phyloP scores from a whole-genome alignment of 768 basidiomycete species.

The Mrakia frigida region DNA sequence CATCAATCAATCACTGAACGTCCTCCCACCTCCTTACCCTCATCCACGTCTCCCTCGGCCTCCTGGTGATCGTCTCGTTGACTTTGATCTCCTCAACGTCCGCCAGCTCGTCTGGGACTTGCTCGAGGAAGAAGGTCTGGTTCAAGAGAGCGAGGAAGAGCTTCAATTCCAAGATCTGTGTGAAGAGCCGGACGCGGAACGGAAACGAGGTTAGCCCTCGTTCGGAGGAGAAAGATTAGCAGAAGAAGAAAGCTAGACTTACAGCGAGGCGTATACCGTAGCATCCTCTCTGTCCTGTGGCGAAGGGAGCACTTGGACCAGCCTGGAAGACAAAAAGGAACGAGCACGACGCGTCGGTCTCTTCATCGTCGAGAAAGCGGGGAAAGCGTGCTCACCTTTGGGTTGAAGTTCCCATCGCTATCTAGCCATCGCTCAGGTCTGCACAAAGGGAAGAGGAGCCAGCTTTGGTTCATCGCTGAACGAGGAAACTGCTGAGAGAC shows the following conservation, averaged over 20 bases:
- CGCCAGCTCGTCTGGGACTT: not conserved
- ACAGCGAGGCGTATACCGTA: not conserved
- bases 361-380: no score
- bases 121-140: not conserved
- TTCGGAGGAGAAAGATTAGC: not conserved
- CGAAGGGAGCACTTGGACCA: slow-evolving; percentile 5
- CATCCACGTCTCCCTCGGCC: slow-evolving; percentile 3
- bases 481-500: not conserved
- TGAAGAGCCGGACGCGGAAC: not conserved
- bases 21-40: slow-evolving; percentile 14
- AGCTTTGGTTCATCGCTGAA: not conserved
- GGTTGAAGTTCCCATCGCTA: not conserved
- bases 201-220: not conserved
- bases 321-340: not conserved
- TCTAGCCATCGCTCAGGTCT: slow-evolving; percentile 6
- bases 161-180: slow-evolving; percentile 3
- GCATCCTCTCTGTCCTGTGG: not conserved
- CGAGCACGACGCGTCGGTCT: no score
- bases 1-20: not conserved
- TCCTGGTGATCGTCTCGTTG: not conserved
- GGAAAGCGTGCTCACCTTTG: not conserved
- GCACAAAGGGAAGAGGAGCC: not conserved
- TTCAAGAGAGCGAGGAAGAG: not conserved
- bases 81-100: not conserved
- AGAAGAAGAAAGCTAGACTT: not conserved